A percentile compares a stretch with the other conserved stretches of the same genome.
phyloP scores from a whole-genome alignment of 768 basidiomycete genomes.

The Suillus tomentosus region DNA sequence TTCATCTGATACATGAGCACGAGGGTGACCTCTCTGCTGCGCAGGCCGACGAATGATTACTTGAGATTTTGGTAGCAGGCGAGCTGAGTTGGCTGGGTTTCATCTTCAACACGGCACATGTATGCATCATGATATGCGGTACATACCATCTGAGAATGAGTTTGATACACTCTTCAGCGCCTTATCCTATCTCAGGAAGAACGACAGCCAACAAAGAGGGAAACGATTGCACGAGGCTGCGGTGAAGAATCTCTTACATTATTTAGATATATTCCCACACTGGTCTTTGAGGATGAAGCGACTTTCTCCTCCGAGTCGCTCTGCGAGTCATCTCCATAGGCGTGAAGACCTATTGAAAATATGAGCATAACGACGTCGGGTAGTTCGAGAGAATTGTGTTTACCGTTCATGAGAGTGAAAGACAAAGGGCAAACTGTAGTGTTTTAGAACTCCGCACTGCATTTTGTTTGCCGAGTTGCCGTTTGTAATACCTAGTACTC shows the following conservation, averaged over 20 bases:
- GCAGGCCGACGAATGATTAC: constrained; percentile 58
- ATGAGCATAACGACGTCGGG: constrained; percentile 3
- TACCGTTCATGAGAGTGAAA: constrained; percentile 31
- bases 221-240: constrained; percentile 46
- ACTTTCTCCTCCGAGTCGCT: constrained; percentile 54
- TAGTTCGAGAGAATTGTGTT: constrained; percentile 16
- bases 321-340: constrained; percentile 65
- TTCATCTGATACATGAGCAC: constrained; percentile 54
- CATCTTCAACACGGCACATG: not conserved
- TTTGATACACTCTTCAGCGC: constrained; percentile 39
- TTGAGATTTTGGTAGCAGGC: constrained; percentile 52
- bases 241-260: constrained; percentile 65
- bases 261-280: constrained; percentile 19
- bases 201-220: constrained; percentile 65
- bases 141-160: constrained; percentile 34
- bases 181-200: constrained; percentile 68
- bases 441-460: constrained; percentile 29
- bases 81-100: constrained; percentile 31
- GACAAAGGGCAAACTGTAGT: constrained; percentile 8
- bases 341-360: constrained; percentile 52
- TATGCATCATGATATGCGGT: not conserved
- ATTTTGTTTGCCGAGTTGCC: constrained; percentile 29
- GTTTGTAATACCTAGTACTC: constrained; percentile 5
- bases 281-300: constrained; percentile 30
- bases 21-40: constrained; percentile 49